These are phyloP conservation scores for Hymenoscyphus scutula DNA, from an alignment of 2,329 filamentous ascomycete species.

Conservation along the genomic window DNA sequence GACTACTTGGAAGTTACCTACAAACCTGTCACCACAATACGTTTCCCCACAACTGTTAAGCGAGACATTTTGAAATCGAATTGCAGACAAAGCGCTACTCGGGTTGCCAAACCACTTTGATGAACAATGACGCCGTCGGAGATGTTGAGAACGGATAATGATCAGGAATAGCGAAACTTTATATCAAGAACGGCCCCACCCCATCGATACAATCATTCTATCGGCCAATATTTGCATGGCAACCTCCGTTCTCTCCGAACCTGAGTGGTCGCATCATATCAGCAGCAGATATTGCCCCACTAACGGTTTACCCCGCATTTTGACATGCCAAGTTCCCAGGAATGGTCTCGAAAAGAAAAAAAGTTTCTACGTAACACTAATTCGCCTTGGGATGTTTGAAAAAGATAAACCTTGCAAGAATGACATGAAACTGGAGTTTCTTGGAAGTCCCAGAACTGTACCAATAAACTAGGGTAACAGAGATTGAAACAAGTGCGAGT, in stretches of 20 bases:
- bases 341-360: no score
- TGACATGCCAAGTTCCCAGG: not conserved
- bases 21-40: constrained; percentile 1
- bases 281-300: not conserved
- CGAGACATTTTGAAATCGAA: not conserved
- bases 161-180: not conserved
- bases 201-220: not conserved
- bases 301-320: not conserved
- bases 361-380: no score
- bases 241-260: not conserved
- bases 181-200: not conserved
- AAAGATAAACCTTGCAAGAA: no score
- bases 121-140: no score
- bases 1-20: not conserved
- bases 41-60: not conserved
- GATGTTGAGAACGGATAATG: not conserved
- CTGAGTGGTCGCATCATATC: not conserved
- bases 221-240: not conserved
- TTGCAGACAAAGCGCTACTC: not conserved
- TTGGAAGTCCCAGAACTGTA: no score
- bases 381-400: no score
- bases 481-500: no score
- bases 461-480: no score
- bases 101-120: no score
- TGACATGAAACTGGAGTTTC: no score